Base-by-base conservation (phyloP, 169 alveolate genomes). In the Eimeria falciformis region DNA sequence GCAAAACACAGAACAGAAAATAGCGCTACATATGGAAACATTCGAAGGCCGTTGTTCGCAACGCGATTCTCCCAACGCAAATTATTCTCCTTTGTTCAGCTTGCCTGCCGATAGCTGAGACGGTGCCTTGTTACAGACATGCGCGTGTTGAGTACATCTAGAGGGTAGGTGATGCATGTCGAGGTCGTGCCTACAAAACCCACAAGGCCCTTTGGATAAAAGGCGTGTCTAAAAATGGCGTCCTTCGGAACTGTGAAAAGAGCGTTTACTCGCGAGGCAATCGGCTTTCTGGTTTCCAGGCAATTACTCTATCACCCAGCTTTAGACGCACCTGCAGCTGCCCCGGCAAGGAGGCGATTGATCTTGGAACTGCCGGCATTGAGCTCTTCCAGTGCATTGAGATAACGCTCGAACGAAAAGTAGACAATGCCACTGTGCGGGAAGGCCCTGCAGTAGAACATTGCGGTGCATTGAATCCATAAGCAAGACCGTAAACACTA, bases 401-500 rank as follows among this genome's bases (percentile, higher is more conserved):
- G 56, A 33, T n/a, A 43, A 46, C 56, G 25, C 21, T 46, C 33
- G 12, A 45, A 40, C n/a, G 27, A 81, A 77, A 37, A 79, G 33
- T 75, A 9, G 62, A 18, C 14, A 0, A 37, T 17, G 40, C 66
- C 37, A 45, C 66, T 17, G 65, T 17, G 25, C 7, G 27, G 25
- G 37, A 21, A 79, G 73, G 29, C 5, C 23, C 68, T 9, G 46
- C 65, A 77, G 68, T 65, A 84, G 27, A 77, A 33, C 50, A 92
- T 1, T 5, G 66, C 33, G 5, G 65, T 29, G 43, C 65, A 46
- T 78, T 53, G 40, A 56, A 40, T 17, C 45, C 91, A 93, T 94
- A 83, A 55, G 91, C 69, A 78, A 94, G 92, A 53, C 94, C 83
- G 66, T 93, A 92, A 33, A 86, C 88, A 43, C 95, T 46, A 69